Conservation (phyloP, 306 rosid species). For the Styphnolobium japonicum region DNA sequence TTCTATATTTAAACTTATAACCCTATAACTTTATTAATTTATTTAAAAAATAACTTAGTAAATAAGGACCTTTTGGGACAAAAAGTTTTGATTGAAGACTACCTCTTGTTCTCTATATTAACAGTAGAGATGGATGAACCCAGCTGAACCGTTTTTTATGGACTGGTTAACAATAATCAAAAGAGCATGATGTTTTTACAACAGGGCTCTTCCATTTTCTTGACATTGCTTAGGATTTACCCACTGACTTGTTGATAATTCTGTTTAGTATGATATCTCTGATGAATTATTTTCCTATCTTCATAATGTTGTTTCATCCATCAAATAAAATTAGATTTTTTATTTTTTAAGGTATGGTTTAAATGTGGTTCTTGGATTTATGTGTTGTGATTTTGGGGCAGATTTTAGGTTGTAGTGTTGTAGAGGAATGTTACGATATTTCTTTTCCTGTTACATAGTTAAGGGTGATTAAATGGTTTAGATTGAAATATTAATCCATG, state of each 20-base stretch:
- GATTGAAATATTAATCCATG: slow-evolving; percentile 16
- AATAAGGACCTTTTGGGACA: too few relatives aligned
- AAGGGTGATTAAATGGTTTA: slow-evolving; percentile 13
- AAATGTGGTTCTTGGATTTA: background rate
- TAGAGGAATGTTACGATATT: background rate
- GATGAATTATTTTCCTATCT: background rate
- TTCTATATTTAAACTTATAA: too few relatives aligned
- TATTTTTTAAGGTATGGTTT: background rate
- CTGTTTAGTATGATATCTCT: background rate
- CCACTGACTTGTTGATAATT: background rate
- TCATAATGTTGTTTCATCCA: background rate
- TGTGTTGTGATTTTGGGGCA: background rate
- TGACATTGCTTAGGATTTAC: background rate
- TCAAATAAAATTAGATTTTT: background rate
- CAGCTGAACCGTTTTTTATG: background rate
- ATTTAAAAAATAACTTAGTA: too few relatives aligned
- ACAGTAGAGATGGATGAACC: background rate
- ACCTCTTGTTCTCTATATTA: too few relatives aligned
- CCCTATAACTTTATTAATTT: too few relatives aligned
- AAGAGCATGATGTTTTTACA: background rate
- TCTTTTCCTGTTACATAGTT: background rate
- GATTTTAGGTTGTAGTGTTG: background rate
- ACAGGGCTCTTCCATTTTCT: background rate
- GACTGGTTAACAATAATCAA: background rate
- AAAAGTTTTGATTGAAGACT: too few relatives aligned